Percentiles rank a stretch among this genome's conserved stretches.
phyloP scores from a whole-genome alignment of 306 rosid genomes.

The Medicago arabica region DNA sequence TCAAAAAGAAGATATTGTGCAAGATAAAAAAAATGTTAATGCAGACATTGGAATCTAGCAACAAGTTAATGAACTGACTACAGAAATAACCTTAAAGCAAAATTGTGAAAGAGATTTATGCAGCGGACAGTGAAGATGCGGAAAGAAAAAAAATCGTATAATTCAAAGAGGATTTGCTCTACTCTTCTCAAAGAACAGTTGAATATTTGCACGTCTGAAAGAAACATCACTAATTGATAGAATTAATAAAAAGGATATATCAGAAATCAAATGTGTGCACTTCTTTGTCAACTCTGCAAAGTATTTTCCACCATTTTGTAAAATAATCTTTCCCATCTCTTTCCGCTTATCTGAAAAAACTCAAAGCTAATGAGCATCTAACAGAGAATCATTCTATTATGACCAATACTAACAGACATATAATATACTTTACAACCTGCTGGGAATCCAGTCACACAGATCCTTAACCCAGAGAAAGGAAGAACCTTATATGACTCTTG shows the following conservation, averaged over 20 bases:
- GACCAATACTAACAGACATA: conserved; percentile 44
- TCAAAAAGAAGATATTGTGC: conserved; percentile 7
- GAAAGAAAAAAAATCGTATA: no score
- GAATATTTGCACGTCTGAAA: no score
- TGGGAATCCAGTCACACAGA: conserved; percentile 81
- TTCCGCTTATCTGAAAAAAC: conserved; percentile 74
- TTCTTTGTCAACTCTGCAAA: conserved; percentile 83
- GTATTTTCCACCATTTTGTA: conserved; percentile 88
- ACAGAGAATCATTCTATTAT: conserved; percentile 32
- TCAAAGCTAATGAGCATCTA: conserved; percentile 46
- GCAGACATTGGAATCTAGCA: conserved; percentile 26
- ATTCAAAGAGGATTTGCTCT: no score
- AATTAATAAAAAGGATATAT: conserved; percentile 71
- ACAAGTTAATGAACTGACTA: conserved; percentile 16
- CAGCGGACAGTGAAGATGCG: neutral
- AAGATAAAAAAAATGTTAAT: conserved; percentile 27
- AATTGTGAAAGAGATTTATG: no score
- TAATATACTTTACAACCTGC: conserved; percentile 67
- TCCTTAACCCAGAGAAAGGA: conserved; percentile 87
- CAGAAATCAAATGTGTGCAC: conserved; percentile 91
- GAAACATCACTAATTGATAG: no score
- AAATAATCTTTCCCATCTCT: conserved; percentile 71
- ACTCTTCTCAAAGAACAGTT: no score
- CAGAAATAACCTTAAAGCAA: no score
- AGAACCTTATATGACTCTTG: conserved; percentile 88